Conservation (phyloP, 306 rosid genomes). For the Begonia fuchsioides region DNA sequence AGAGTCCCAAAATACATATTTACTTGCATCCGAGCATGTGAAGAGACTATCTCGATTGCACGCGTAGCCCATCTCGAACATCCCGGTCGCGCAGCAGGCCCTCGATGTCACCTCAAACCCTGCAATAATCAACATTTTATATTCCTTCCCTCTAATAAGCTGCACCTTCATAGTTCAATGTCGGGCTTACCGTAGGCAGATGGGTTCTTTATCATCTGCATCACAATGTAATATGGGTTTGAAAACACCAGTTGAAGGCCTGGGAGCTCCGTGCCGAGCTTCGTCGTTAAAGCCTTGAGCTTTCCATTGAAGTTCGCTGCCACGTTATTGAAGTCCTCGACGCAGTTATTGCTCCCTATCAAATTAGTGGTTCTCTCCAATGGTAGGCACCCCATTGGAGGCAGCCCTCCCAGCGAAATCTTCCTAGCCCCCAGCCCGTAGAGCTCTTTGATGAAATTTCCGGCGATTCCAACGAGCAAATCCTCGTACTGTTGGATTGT, state of each 20-base stretch:
- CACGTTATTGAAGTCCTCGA: constrained; percentile 28
- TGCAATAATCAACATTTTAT: background rate
- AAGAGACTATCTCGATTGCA: constrained; percentile 21
- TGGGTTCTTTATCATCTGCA: constrained; percentile 37
- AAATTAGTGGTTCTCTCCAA: constrained; percentile 61
- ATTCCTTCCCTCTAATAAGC: too few relatives aligned
- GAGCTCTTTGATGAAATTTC: constrained; percentile 38
- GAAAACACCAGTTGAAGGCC: constrained; percentile 54
- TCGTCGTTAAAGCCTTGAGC: constrained; percentile 26
- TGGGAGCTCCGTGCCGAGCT: constrained; percentile 43
- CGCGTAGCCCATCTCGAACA: constrained; percentile 41
- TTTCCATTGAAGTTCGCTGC: constrained; percentile 63
- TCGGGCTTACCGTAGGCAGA: constrained; percentile 40
- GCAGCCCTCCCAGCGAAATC: constrained; percentile 76
- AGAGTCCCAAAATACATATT: constrained; percentile 39
- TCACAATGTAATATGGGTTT: constrained; percentile 39
- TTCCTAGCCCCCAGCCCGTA: constrained; percentile 66
- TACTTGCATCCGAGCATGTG: constrained; percentile 32
- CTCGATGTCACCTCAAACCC: constrained; percentile 22
- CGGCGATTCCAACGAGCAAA: constrained; percentile 48
- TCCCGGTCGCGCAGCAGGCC: constrained; percentile 38
- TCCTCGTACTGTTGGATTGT: constrained; percentile 32
- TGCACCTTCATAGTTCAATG: too few relatives aligned
- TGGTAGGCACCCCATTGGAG: constrained; percentile 96
- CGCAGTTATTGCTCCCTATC: constrained; percentile 33